phyloP scores from a whole-genome alignment of 73 alveolate genomes.

The Tetrahymena elliotti region DNA sequence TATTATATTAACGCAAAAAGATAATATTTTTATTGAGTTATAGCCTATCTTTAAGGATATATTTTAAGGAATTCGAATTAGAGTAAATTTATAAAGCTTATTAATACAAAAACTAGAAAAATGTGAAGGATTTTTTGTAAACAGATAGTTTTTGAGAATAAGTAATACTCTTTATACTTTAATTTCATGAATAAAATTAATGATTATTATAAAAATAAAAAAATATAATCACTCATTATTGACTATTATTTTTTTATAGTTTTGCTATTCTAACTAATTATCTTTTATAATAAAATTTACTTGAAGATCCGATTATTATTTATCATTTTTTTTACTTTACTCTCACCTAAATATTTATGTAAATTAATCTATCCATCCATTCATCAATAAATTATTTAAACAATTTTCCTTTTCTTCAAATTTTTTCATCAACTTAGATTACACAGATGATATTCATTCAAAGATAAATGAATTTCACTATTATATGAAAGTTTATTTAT shows the following conservation, averaged over 20 bases:
- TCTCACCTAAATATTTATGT: background rate
- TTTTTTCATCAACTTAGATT: too few species aligned
- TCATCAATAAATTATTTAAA: background rate
- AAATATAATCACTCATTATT: background rate
- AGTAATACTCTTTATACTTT: background rate
- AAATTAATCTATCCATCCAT: background rate
- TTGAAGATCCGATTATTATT: background rate
- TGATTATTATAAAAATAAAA: too few species aligned
- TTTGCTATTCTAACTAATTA: background rate
- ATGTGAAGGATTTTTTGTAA: background rate
- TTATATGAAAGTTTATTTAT: too few species aligned
- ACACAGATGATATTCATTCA: too few species aligned
- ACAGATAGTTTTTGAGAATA: background rate
- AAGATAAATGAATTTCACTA: too few species aligned
- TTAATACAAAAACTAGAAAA: background rate
- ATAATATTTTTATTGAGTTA: background rate
- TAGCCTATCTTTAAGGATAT: background rate
- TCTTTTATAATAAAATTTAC: background rate
- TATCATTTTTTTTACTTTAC: background rate
- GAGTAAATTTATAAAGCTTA: background rate
- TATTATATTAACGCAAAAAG: background rate
- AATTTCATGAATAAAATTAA: background rate
- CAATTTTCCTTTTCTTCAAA: too few species aligned
- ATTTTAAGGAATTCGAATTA: background rate
- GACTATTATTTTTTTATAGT: too few species aligned